These are phyloP conservation scores for Beta macrorhiza DNA, from an alignment of 179 eudicot species.

Conservation along the genomic window DNA sequence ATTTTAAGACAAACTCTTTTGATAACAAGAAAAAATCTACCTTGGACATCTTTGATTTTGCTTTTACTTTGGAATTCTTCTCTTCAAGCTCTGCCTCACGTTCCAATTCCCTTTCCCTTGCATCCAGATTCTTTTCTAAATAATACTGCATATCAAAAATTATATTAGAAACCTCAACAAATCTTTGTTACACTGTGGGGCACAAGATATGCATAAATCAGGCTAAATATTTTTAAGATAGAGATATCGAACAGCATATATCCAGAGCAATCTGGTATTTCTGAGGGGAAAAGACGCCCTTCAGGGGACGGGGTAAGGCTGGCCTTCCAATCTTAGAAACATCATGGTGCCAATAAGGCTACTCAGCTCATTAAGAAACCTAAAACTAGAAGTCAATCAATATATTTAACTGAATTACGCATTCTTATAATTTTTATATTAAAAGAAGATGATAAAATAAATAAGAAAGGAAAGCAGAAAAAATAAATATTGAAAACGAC, in stretches of 20 bases:
- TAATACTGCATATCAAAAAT: constrained; percentile 54
- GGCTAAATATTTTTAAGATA: too few species aligned
- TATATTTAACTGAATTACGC: neutral
- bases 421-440: neutral
- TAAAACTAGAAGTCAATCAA: neutral
- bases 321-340: neutral
- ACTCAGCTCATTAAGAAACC: neutral
- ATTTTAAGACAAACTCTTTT: neutral
- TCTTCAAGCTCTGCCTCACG: constrained; percentile 89
- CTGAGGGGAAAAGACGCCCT: neutral
- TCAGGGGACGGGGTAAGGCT: neutral
- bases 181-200: too few species aligned
- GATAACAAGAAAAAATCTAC: constrained; percentile 31
- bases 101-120: constrained; percentile 73
- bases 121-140: constrained; percentile 93
- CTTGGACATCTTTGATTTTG: constrained; percentile 97
- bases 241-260: too few species aligned
- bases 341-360: neutral
- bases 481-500: neutral
- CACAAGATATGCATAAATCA: neutral
- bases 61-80: constrained; percentile 80
- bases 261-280: neutral
- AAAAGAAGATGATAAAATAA: neutral
- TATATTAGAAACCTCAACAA: neutral
- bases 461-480: neutral